These are phyloP conservation scores for Moesziomyces sp. DNA, from an alignment of 1,284 basidiomycete species.

Conservation along the genomic window DNA sequence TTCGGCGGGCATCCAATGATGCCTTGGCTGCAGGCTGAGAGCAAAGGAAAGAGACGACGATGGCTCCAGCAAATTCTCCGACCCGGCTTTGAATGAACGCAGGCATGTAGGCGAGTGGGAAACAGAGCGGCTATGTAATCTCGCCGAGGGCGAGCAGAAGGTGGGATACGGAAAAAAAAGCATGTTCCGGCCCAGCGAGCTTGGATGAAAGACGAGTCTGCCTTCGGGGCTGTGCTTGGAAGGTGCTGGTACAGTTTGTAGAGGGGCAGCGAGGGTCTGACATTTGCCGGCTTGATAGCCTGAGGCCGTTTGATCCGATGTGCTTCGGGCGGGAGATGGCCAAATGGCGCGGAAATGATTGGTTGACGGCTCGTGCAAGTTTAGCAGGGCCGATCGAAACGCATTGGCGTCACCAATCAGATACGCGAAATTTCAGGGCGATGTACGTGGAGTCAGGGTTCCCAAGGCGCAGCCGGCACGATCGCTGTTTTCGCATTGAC, in stretches of 20 bases:
- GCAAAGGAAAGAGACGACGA: neutral
- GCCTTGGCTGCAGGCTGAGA: no score
- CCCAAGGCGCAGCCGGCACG: neutral
- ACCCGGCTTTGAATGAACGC: neutral
- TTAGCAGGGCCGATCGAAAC: neutral
- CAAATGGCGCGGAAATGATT: slow-evolving; percentile 15
- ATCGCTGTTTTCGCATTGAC: slow-evolving; percentile 13
- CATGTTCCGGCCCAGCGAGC: neutral
- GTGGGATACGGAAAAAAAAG: neutral
- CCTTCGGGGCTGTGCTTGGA: neutral
- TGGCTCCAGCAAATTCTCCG: neutral
- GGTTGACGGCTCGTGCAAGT: slow-evolving; percentile 5
- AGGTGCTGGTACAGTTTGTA: neutral
- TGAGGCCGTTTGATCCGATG: slow-evolving; percentile 34
- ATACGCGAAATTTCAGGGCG: slow-evolving; percentile 14
- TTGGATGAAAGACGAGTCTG: no score
- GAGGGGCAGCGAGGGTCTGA: neutral
- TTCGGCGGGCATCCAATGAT: neutral
- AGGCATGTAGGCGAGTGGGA: no score
- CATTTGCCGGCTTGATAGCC: slow-evolving; percentile 24
- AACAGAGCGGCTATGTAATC: neutral
- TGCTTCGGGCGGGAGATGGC: slow-evolving; percentile 9
- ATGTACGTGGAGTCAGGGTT: slow-evolving; percentile 33
- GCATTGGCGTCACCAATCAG: slow-evolving; percentile 25
- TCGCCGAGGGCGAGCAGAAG: neutral